Evolutionary conservation across 495 filamentous ascomycete genomes (phyloP), one percentile per base, ranked within the genome.

Genomic region (Penicillium cataractarum): DNA sequence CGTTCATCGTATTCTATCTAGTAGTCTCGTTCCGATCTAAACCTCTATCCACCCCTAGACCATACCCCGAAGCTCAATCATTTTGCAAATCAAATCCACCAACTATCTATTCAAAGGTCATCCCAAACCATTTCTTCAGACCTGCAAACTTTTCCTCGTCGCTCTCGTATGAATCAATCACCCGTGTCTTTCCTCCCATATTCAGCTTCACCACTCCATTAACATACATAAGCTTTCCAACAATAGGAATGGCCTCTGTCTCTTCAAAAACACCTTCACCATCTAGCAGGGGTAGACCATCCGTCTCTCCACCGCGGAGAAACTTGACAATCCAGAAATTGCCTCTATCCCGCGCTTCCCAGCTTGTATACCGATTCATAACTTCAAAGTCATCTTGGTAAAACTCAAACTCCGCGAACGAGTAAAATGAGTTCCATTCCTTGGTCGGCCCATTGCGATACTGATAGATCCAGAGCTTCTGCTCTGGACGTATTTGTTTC

Each of bases 391-490:
- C 90, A 40, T 74, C 69, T 52, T 81, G 83, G 27, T 84, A 72
- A 54, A 87, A 90, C 74, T 89, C 90, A 21, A 83, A 62, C 62
- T 86, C 80, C 3, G 77, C 74, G 69, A 91, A 91, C 49, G 76
- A 77, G 62, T 90, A 91, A 55, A 81, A 81, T 0, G 79, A 72
- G 49, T 80, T 74, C 84, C 87, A 92, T 33, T 75, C 71, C 50
- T 69, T 65, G 1, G 73, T 71, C 0, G 66, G 40, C 9, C 72
- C 63, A 60, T 84, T 81, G 0, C 84, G 78, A 67, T 83, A 83
- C 75, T 91, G 82, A 59, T 86, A 89, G 35, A 90, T 79, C 88
- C 87, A 91, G 27, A 84, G 66, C 57, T 80, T 80, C 27, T 82
- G 76, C 48, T 72, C 62, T 33, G 70, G 46, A 56, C 72, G 66